These are phyloP conservation scores for Fusarium sp. DNA, from an alignment of 2,329 filamentous ascomycete species.

Conservation along the genomic window DNA sequence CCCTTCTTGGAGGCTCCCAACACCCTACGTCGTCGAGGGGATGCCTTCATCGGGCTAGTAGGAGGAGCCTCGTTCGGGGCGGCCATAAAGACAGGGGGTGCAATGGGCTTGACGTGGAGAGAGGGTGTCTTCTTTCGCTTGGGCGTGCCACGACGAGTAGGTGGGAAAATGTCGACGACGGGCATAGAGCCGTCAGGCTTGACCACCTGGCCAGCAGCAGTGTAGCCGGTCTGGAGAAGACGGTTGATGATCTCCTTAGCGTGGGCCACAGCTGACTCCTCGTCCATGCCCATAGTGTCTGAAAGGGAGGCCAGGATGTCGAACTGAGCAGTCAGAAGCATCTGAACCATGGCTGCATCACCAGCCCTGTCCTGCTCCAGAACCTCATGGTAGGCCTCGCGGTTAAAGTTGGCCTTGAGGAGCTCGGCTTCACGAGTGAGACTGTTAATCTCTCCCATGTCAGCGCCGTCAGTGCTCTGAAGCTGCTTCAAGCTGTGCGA, in stretches of 20 bases:
- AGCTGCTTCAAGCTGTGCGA: conserved; percentile 85
- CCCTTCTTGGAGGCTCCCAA: conserved; percentile 69
- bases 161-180: conserved; percentile 71
- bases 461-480: conserved; percentile 60
- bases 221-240: conserved; percentile 77
- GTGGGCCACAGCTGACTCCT: conserved; percentile 80
- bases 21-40: conserved; percentile 79
- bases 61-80: conserved; percentile 45
- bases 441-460: conserved; percentile 69
- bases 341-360: conserved; percentile 79
- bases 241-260: conserved; percentile 80
- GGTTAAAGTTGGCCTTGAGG: conserved; percentile 80
- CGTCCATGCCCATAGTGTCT: conserved; percentile 81
- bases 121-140: conserved; percentile 69
- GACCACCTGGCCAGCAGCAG: conserved; percentile 80
- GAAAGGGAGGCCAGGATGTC: conserved; percentile 86
- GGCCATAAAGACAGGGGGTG: conserved; percentile 53
- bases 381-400: conserved; percentile 78
- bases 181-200: conserved; percentile 79
- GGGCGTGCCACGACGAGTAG: conserved; percentile 75
- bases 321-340: conserved; percentile 87
- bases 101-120: conserved; percentile 54
- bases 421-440: conserved; percentile 84
- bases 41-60: conserved; percentile 70
- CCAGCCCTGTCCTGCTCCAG: conserved; percentile 83